Percentiles rank a stretch among this genome's conserved stretches.
Evolutionary conservation across 305 asterid species (phyloP).

Genomic region (Coffea humblotiana): DNA sequence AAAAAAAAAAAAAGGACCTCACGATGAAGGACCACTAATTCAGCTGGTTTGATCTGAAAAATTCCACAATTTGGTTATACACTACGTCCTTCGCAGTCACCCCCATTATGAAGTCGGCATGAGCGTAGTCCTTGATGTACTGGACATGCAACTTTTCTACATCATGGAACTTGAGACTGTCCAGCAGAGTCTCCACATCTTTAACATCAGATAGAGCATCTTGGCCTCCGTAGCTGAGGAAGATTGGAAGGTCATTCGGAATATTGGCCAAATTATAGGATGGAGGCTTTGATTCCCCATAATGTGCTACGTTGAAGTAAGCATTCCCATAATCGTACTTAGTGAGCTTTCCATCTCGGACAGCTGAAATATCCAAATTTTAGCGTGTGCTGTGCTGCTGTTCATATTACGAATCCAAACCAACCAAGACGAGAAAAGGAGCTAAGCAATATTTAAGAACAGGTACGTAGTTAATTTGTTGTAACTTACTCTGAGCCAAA

Average conservation of each 20-base stretch:
- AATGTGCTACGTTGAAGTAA: constrained; percentile 33
- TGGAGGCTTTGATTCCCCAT: constrained; percentile 42
- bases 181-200: constrained; percentile 44
- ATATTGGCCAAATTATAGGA: constrained; percentile 45
- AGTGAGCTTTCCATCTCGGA: constrained; percentile 37
- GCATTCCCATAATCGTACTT: constrained; percentile 47
- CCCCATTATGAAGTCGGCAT: constrained; percentile 57
- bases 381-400: neutral
- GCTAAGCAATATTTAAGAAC: neutral
- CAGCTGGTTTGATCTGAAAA: constrained; percentile 26
- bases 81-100: constrained; percentile 43
- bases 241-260: constrained; percentile 47
- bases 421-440: neutral
- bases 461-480: too few species aligned
- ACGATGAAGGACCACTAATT: constrained; percentile 1
- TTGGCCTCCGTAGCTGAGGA: constrained; percentile 55
- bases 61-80: constrained; percentile 35
- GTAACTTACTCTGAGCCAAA: constrained; percentile 75
- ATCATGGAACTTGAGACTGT: constrained; percentile 37
- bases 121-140: constrained; percentile 48
- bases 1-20: neutral
- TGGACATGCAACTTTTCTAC: constrained; percentile 41
- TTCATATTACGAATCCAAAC: neutral
- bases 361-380: constrained; percentile 32
- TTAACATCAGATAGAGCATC: constrained; percentile 43